These are phyloP conservation scores for Elongisporangium undulatum DNA, from an alignment of 352 stramenopile species.

Conservation along the genomic window DNA sequence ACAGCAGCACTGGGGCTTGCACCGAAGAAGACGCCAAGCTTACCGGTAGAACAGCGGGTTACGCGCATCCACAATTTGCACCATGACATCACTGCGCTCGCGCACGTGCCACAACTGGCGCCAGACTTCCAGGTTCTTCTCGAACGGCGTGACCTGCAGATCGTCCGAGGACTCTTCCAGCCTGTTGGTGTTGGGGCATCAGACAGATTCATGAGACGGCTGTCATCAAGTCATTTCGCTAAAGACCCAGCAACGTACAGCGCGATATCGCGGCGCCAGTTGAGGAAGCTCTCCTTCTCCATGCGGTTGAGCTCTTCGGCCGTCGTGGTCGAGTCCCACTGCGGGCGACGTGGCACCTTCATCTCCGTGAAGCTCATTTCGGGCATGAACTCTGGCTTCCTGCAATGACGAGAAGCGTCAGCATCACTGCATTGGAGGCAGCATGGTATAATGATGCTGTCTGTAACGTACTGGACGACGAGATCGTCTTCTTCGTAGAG, in stretches of 20 bases:
- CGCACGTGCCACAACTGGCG: conserved; percentile 99
- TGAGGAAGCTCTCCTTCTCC: conserved; percentile 98
- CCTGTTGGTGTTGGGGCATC: conserved; percentile 24
- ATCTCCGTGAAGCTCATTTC: conserved; percentile 94
- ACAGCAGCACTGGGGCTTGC: not conserved
- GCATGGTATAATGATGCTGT: not conserved
- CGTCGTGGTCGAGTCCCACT: conserved; percentile 95
- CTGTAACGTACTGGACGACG: conserved; percentile 52
- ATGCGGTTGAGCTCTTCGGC: conserved; percentile 92
- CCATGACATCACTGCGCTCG: conserved; percentile 96
- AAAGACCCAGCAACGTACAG: conserved; percentile 33
- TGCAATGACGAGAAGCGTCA: conserved; percentile 9
- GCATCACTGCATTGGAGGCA: not conserved
- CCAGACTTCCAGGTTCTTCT: conserved; percentile 99
- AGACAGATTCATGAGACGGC: conserved; percentile 11
- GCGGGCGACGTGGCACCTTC: conserved; percentile 94
- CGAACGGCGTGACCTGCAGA: conserved; percentile 97
- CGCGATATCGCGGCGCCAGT: conserved; percentile 97
- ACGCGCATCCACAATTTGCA: conserved; percentile 98
- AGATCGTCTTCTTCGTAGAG: conserved; percentile 66
- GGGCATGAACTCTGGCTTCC: conserved; percentile 48
- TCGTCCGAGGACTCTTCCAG: conserved; percentile 73
- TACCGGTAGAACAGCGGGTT: conserved; percentile 98
- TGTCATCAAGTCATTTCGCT: conserved; percentile 1
- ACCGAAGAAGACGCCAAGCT: not conserved